phyloP scores from a whole-genome alignment of 257 asterid genomes.

The Solanum boliviense region DNA sequence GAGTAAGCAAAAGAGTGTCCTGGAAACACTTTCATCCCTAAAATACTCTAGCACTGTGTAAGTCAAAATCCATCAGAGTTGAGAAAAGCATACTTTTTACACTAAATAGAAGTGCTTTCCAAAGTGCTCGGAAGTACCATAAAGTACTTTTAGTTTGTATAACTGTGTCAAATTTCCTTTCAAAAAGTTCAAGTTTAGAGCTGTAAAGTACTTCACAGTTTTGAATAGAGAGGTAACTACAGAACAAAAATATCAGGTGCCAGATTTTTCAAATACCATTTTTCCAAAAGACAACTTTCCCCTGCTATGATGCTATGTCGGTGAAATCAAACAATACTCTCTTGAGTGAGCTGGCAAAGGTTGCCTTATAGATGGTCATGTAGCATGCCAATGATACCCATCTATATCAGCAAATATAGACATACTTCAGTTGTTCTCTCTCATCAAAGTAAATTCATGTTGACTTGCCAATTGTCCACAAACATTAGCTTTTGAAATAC shows the following conservation, averaged over 20 bases:
- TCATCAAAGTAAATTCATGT: neutral
- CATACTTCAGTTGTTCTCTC: neutral
- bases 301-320: neutral
- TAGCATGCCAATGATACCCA: neutral
- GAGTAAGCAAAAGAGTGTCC: neutral
- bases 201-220: neutral
- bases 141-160: neutral
- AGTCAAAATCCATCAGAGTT: neutral
- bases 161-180: neutral
- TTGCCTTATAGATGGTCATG: neutral
- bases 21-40: neutral
- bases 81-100: neutral
- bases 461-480: neutral
- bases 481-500: neutral
- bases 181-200: neutral
- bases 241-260: neutral
- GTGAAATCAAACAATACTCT: neutral
- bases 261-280: neutral
- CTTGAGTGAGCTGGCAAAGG: neutral
- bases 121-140: neutral
- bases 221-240: neutral
- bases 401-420: neutral
- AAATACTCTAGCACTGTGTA: neutral
- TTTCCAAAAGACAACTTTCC: neutral
- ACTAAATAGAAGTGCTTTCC: neutral